Evolutionary conservation across 1,139 yeast genomes (phyloP).

Genomic region (Pichia sp.): DNA sequence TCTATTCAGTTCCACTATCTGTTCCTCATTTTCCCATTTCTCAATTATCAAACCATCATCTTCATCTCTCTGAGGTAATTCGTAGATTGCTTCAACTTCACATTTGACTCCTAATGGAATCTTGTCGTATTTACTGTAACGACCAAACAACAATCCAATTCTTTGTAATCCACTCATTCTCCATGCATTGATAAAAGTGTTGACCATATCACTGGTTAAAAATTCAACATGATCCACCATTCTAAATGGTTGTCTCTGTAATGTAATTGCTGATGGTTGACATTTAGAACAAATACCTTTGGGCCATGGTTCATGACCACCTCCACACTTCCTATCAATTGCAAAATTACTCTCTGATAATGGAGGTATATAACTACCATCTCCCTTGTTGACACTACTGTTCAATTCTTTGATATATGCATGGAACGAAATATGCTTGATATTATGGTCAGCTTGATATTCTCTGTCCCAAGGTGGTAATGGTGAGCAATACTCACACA

Average conservation of each 20-base stretch:
- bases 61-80: conserved; percentile 85
- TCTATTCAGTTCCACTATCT: conserved; percentile 49
- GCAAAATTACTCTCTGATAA: conserved; percentile 62
- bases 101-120: conserved; percentile 94
- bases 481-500: conserved; percentile 97
- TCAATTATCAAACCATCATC: conserved; percentile 73
- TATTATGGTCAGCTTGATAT: conserved; percentile 66
- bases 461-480: conserved; percentile 88
- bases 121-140: conserved; percentile 65
- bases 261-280: conserved; percentile 90
- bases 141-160: conserved; percentile 78
- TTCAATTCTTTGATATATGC: conserved; percentile 71
- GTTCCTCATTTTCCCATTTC: conserved; percentile 51
- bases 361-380: conserved; percentile 72
- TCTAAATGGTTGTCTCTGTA: conserved; percentile 83
- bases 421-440: conserved; percentile 86
- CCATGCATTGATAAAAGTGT: conserved; percentile 86
- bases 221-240: conserved; percentile 98
- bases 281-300: conserved; percentile 94
- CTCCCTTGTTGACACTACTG: conserved; percentile 59
- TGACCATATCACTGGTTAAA: conserved; percentile 63
- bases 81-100: conserved; percentile 87
- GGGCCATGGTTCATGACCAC: conserved; percentile 93
- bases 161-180: conserved; percentile 82
- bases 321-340: conserved; percentile 57